Percentiles rank a stretch among this genome's conserved stretches.
phyloP scores from a whole-genome alignment of 768 basidiomycete genomes.

The Nidula microcarpa region DNA sequence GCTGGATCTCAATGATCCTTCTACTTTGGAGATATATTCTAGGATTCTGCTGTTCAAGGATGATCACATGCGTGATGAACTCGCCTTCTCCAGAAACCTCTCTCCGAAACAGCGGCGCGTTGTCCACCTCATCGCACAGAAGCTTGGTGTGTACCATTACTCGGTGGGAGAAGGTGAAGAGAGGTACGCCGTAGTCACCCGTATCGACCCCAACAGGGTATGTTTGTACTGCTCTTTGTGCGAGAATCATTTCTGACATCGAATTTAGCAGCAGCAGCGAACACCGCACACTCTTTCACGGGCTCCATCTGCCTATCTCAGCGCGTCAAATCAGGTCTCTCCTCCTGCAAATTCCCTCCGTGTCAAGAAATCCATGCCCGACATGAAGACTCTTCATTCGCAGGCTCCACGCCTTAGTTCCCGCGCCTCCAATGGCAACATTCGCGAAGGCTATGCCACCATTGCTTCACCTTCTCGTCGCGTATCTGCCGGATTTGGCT shows the following conservation, averaged over 20 bases:
- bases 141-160: slow-evolving; percentile 92
- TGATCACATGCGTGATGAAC: slow-evolving; percentile 94
- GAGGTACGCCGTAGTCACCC: slow-evolving; percentile 90
- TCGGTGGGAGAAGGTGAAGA: slow-evolving; percentile 92
- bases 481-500: slow-evolving; percentile 64
- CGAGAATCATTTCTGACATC: slow-evolving; percentile 7
- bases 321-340: slow-evolving; percentile 40
- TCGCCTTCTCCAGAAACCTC: slow-evolving; percentile 91
- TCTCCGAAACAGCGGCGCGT: slow-evolving; percentile 83
- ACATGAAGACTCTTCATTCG: slow-evolving; percentile 84
- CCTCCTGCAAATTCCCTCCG: slow-evolving; percentile 60
- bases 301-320: slow-evolving; percentile 77
- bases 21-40: slow-evolving; percentile 96
- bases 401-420: slow-evolving; percentile 76
- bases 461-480: slow-evolving; percentile 82
- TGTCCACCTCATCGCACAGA: slow-evolving; percentile 95
- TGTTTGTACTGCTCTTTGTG: slow-evolving; percentile 22
- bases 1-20: slow-evolving; percentile 93
- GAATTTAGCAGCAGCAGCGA: slow-evolving; percentile 35
- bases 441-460: slow-evolving; percentile 82
- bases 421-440: slow-evolving; percentile 85
- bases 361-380: slow-evolving; percentile 98
- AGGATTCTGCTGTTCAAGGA: slow-evolving; percentile 96
- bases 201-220: slow-evolving; percentile 81
- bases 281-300: slow-evolving; percentile 70